Conservation (phyloP, 2,329 filamentous ascomycete species). For the Elsinoe perseae region DNA sequence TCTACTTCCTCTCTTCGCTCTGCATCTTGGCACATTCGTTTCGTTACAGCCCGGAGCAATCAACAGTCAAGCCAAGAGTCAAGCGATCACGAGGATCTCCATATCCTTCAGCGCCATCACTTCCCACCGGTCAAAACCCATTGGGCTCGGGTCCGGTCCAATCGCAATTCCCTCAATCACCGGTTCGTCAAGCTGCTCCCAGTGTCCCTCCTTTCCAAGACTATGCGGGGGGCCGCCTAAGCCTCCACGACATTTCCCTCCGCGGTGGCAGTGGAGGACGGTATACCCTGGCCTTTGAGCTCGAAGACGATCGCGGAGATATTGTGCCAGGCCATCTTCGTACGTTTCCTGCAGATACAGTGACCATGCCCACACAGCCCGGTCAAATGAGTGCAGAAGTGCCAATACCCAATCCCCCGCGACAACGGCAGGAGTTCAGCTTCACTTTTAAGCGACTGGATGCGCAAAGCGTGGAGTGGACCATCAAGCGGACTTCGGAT, state of each 20-base stretch:
- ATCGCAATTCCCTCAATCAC: no score
- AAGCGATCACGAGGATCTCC: not conserved
- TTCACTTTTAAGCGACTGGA: not conserved
- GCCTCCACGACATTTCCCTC: not conserved
- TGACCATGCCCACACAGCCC: not conserved
- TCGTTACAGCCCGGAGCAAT: no score
- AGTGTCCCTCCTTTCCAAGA: not conserved
- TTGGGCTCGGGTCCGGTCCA: not conserved
- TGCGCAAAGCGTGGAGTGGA: not conserved
- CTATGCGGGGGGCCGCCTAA: not conserved
- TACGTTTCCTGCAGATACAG: not conserved
- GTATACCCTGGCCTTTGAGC: not conserved
- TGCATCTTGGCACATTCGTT: not conserved
- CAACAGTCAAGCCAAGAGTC: no score
- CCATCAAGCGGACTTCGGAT: not conserved
- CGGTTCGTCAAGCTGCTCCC: not conserved
- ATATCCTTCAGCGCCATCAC: not conserved
- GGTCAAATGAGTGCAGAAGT: not conserved
- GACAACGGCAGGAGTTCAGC: not conserved
- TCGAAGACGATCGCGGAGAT: not conserved
- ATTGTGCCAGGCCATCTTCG: not conserved
- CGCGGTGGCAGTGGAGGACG: not conserved
- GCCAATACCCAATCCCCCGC: not conserved
- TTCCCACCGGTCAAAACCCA: not conserved
- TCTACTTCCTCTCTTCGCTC: not conserved